Evolutionary conservation across 768 basidiomycete genomes (phyloP).

Genomic region (Amanita jacksonii): DNA sequence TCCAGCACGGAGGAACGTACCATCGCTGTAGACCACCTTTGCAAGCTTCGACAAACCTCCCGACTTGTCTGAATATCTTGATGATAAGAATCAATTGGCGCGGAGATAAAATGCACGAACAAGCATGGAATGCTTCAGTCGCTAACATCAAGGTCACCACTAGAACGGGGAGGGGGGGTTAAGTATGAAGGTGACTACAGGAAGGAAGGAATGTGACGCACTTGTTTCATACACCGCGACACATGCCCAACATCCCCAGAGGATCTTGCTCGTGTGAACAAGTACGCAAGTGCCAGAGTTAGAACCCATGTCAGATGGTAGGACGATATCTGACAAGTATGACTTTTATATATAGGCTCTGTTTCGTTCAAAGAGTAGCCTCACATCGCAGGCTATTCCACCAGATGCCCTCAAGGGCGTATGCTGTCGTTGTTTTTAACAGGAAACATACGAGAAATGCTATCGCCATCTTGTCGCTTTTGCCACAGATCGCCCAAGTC

Average conservation of each 20-base stretch:
- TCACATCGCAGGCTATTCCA: neutral
- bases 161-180: neutral
- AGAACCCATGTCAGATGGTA: neutral
- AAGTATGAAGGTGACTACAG: neutral
- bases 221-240: conserved; percentile 2
- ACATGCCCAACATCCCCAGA: neutral
- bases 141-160: neutral
- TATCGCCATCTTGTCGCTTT: neutral
- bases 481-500: conserved; percentile 6
- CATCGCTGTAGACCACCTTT: conserved; percentile 5
- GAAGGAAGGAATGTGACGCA: neutral
- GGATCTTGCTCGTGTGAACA: neutral
- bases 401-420: neutral
- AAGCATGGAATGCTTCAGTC: neutral
- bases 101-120: neutral
- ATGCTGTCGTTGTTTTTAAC: neutral
- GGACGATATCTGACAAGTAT: neutral
- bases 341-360: too few relatives aligned
- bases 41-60: conserved; percentile 4
- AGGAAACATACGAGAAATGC: neutral
- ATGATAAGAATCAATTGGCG: neutral
- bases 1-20: neutral
- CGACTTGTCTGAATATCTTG: neutral
- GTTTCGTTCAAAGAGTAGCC: too few relatives aligned
- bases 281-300: neutral